Percentiles rank a stretch among this genome's conserved stretches.
Evolutionary conservation across 441 rosid species (phyloP).

Genomic region (Mallotus japonicus): DNA sequence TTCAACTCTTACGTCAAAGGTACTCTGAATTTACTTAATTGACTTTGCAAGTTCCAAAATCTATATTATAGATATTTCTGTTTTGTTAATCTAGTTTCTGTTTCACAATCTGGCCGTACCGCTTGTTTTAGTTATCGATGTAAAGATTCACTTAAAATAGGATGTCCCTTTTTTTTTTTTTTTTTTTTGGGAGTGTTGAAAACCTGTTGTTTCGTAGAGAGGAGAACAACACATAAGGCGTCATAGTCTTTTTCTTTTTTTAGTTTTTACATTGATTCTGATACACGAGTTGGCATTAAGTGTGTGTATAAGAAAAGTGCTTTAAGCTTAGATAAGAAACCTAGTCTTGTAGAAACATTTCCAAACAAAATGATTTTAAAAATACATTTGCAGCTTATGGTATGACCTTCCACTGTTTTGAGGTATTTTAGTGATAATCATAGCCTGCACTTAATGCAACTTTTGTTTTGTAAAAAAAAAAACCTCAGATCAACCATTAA

Average conservation of each 20-base stretch:
- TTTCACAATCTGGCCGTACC: not conserved
- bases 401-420: not conserved
- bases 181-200: not conserved
- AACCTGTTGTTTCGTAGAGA: not conserved
- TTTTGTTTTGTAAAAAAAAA: not conserved
- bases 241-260: not conserved
- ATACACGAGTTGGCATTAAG: not conserved
- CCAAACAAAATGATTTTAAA: not conserved
- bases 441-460: not conserved
- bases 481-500: not conserved
- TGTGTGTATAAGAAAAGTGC: not conserved
- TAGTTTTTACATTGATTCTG: not conserved
- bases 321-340: not conserved
- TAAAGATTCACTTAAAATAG: not conserved
- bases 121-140: too few relatives aligned
- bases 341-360: not conserved
- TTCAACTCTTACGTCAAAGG: slow-evolving; percentile 95
- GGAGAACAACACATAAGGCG: not conserved
- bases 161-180: not conserved
- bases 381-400: not conserved
- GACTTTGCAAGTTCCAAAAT: not conserved
- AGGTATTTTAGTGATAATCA: not conserved
- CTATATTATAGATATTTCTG: not conserved
- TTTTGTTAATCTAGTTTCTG: not conserved
- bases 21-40: slow-evolving; percentile 20